phyloP scores from a whole-genome alignment of 2,329 filamentous ascomycete genomes.

The Proliferodiscus dingleyae region DNA sequence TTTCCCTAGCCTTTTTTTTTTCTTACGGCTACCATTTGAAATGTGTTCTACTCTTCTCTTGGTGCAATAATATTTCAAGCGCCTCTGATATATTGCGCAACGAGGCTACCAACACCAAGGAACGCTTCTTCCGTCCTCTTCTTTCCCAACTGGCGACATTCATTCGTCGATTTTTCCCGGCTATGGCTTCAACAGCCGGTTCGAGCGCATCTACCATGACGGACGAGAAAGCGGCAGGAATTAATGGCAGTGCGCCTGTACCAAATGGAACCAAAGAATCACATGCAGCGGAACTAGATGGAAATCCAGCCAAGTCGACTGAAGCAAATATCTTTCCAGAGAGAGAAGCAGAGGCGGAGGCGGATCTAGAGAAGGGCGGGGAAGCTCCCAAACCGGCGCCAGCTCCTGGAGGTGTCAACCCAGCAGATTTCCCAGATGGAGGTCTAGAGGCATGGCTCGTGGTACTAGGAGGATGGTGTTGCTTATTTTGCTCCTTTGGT shows the following conservation, averaged over 20 bases:
- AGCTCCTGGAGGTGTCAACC: constrained; percentile 30
- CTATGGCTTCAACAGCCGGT: background rate
- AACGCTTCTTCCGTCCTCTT: no score
- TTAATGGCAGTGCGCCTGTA: no score
- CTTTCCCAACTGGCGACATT: no score
- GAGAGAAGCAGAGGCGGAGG: constrained; percentile 85
- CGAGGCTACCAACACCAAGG: no score
- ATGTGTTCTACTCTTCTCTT: no score
- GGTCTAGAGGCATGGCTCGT: constrained; percentile 52
- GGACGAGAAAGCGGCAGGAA: background rate
- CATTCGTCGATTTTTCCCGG: no score
- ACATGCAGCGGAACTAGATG: constrained; percentile 5
- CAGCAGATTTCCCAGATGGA: constrained; percentile 55
- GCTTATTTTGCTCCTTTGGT: constrained; percentile 44
- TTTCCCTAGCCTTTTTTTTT: no score
- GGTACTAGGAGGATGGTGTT: constrained; percentile 44
- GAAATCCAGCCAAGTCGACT: constrained; percentile 32
- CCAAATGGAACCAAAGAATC: background rate
- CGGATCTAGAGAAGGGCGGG: constrained; percentile 63
- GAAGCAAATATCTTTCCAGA: constrained; percentile 65
- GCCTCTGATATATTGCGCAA: no score
- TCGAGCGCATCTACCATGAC: background rate
- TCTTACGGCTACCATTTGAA: no score
- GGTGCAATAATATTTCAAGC: no score
- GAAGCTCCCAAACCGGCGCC: constrained; percentile 13